Evolutionary conservation across 352 stramenopile species (phyloP).

Genomic region (Nothophytophthora sp.): DNA sequence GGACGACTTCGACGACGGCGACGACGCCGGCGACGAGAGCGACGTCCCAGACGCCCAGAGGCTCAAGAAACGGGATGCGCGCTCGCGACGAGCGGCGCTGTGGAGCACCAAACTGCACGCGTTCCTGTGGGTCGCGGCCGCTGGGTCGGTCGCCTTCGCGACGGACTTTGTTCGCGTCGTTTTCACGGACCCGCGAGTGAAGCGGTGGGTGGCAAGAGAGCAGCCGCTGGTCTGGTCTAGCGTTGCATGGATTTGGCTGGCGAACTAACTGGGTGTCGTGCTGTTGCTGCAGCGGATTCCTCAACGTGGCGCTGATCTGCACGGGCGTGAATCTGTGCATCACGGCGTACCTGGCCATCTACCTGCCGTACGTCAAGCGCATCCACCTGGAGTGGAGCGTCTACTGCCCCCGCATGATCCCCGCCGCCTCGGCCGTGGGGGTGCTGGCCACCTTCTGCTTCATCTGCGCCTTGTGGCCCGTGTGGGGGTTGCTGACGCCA

Average conservation of each 20-base stretch:
- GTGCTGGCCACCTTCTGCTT: conserved; percentile 74
- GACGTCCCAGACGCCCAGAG: conserved; percentile 34
- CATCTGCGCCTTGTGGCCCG: conserved; percentile 87
- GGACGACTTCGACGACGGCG: conserved; percentile 30
- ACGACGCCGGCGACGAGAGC: conserved; percentile 37
- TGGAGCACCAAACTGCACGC: conserved; percentile 81
- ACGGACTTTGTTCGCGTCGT: conserved; percentile 77
- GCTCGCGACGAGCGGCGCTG: conserved; percentile 45
- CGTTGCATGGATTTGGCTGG: neutral
- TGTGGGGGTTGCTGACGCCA: conserved; percentile 92
- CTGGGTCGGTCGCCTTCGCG: conserved; percentile 51
- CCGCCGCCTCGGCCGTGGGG: conserved; percentile 75
- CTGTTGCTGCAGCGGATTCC: conserved; percentile 56
- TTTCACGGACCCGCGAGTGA: conserved; percentile 58
- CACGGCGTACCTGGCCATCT: conserved; percentile 86
- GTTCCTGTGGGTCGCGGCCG: conserved; percentile 67
- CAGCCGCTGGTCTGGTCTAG: neutral
- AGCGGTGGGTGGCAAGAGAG: conserved; percentile 29
- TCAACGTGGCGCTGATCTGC: conserved; percentile 77
- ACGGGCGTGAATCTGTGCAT: conserved; percentile 87
- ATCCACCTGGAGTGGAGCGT: conserved; percentile 89
- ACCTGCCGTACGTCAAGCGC: conserved; percentile 84
- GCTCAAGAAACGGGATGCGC: conserved; percentile 17
- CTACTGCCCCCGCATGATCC: conserved; percentile 93
- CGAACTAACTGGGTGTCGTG: conserved; percentile 2